Evolutionary conservation across 768 basidiomycete genomes (phyloP).

Genomic region (Psilocybe cubensis): DNA sequence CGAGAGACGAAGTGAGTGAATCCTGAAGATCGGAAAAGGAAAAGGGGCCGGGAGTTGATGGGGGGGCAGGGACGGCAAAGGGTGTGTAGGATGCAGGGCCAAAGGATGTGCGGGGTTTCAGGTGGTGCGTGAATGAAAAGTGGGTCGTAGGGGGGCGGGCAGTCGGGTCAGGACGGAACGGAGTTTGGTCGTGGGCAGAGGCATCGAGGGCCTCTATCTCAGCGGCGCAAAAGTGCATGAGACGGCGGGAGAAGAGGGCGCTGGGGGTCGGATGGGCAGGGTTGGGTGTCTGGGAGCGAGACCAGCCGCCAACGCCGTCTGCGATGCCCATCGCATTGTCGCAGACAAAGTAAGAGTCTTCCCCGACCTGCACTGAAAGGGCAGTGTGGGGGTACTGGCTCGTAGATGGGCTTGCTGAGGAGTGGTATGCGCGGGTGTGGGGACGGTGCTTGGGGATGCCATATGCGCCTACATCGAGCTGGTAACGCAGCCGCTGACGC

Average conservation of each 20-base stretch:
- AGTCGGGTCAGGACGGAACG: slow-evolving; percentile 3
- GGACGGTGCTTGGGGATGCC: slow-evolving; percentile 73
- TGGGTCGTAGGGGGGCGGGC: slow-evolving; percentile 20
- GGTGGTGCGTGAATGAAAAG: slow-evolving; percentile 30
- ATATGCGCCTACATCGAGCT: slow-evolving; percentile 79
- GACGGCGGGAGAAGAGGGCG: slow-evolving; percentile 71
- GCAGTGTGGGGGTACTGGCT: slow-evolving; percentile 29
- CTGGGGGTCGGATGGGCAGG: slow-evolving; percentile 33
- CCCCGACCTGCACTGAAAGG: slow-evolving; percentile 81
- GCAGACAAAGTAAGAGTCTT: slow-evolving; percentile 87
- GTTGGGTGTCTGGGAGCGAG: slow-evolving; percentile 33
- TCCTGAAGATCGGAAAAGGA: slow-evolving; percentile 30
- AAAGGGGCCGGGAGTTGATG: slow-evolving; percentile 5
- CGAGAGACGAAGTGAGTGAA: slow-evolving; percentile 35
- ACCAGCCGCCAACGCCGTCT: slow-evolving; percentile 96
- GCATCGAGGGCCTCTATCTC: slow-evolving; percentile 48
- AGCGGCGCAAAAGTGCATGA: slow-evolving; percentile 86
- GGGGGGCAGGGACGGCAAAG: no score
- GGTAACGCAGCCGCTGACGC: slow-evolving; percentile 37
- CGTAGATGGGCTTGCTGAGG: no score
- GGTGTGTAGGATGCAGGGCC: no score
- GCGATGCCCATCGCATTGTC: slow-evolving; percentile 92
- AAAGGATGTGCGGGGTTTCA: slow-evolving; percentile 24
- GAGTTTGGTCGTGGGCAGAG: no score
- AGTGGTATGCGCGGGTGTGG: slow-evolving; percentile 22